These are phyloP conservation scores for Choanephora cucurbitarum DNA, from an alignment of 371 early-diverging fungal species.

Conservation along the genomic window DNA sequence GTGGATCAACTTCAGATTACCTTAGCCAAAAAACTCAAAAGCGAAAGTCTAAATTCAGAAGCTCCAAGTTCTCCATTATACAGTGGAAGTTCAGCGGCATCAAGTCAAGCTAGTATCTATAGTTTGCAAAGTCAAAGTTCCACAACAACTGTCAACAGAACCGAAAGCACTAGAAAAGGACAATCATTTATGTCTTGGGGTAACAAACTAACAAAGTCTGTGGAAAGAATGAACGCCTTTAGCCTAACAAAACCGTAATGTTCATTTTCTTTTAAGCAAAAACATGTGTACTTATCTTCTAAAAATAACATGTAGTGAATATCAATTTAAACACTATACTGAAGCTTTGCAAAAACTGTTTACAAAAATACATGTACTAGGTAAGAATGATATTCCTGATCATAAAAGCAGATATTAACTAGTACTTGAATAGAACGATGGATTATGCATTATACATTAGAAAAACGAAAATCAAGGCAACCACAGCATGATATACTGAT, in stretches of 20 bases:
- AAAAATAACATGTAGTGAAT: conserved; percentile 30
- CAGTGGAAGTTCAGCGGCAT: neutral
- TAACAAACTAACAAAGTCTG: conserved; percentile 50
- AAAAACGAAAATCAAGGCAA: conserved; percentile 23
- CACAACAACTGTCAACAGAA: conserved; percentile 9
- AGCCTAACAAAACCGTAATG: conserved; percentile 45
- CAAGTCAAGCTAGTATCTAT: conserved; percentile 2
- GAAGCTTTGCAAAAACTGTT: conserved; percentile 43
- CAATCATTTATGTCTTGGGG: conserved; percentile 52
- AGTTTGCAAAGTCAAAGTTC: conserved; percentile 16
- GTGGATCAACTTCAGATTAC: conserved; percentile 34
- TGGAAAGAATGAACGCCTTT: conserved; percentile 57
- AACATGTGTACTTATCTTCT: neutral
- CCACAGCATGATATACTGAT: conserved; percentile 35
- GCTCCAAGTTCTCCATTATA: neutral
- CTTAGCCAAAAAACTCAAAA: conserved; percentile 46
- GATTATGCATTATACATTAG: conserved; percentile 35
- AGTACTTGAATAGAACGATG: conserved; percentile 31
- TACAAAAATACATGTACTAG: conserved; percentile 38
- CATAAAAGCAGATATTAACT: neutral
- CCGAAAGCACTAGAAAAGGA: conserved; percentile 19
- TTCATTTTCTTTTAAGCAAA: neutral
- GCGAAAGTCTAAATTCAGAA: conserved; percentile 27
- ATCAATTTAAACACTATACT: conserved; percentile 47
- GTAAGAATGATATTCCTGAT: conserved; percentile 17